Evolutionary conservation across 1,284 basidiomycete genomes (phyloP), one percentile per base, ranked within the genome.

Genomic region (Pseudozyma thailandica): DNA sequence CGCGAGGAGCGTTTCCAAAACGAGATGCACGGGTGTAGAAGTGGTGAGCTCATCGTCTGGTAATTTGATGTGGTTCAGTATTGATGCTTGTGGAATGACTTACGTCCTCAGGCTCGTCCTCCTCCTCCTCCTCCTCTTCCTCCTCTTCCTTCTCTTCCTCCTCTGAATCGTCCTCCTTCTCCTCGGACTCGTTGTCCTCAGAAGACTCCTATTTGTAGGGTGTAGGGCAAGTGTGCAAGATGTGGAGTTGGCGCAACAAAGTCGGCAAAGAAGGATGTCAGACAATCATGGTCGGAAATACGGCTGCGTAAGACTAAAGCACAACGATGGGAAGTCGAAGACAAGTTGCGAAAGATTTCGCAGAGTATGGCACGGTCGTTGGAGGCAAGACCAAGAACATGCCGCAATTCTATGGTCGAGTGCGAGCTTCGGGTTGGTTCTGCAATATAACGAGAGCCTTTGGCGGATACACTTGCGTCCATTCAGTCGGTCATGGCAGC

Each of bases 91-190:
- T 37, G 12, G 9, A 26, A 27, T 47, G 3, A 80, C 80, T 72
- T 66, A 81, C 79, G 60, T 82, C 80, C 48, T 82, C 79, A 30
- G 77, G 77, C 64, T 81, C 78, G 50, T 77, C 73, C 60, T 70
- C 51, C 52, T 65, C 55, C 4, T 64, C 55, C 37, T 63, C 65
- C 28, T 69, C 62, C 30, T 71, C 63, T 28, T 74, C 60, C 13
- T 71, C 59, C 28, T 70, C 71, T 12, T 60, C 56, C 18, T 69
- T 64, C 21, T 68, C 73, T 23, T 64, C 69, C 5, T 63, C 66
- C 42, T 73, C 77, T 37, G 75, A 74, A 26, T 69, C 68, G 20
- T 74, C 74, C 28, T 78, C 78, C 15, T 71, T 60, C 12, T 72
- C 76, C 27, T 66, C 57, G 12, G 58, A 68, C 45, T 64, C 63